These are phyloP conservation scores for Botryosphaeria agaves DNA, from an alignment of 2,329 filamentous ascomycete genomes.

Conservation along the genomic window DNA sequence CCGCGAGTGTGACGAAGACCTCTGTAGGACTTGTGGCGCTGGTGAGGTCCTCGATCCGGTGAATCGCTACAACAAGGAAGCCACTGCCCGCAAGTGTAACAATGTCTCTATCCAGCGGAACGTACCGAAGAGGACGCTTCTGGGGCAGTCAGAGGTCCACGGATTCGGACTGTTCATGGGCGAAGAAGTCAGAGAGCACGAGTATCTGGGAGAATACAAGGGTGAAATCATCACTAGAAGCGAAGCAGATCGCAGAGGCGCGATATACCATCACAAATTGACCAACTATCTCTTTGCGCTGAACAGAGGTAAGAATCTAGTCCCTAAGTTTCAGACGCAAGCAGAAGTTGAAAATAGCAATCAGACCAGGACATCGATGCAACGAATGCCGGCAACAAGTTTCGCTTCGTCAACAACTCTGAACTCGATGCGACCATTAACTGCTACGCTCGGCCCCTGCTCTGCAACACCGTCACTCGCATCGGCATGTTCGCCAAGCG, in stretches of 20 bases:
- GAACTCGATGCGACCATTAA: conserved; percentile 33
- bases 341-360: neutral
- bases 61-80: conserved; percentile 41
- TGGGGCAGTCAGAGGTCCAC: conserved; percentile 54
- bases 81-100: conserved; percentile 45
- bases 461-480: conserved; percentile 56
- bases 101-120: conserved; percentile 59
- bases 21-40: conserved; percentile 57
- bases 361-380: conserved; percentile 44
- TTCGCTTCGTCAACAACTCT: conserved; percentile 71
- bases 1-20: conserved; percentile 63
- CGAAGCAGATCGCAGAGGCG: conserved; percentile 53
- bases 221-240: conserved; percentile 58
- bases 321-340: neutral
- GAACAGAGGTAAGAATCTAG: conserved; percentile 23
- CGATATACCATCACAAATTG: conserved; percentile 41
- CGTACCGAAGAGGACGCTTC: conserved; percentile 43
- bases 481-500: conserved; percentile 56
- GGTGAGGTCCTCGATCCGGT: conserved; percentile 48
- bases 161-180: conserved; percentile 63
- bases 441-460: conserved; percentile 48
- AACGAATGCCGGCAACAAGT: conserved; percentile 61
- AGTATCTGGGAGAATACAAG: conserved; percentile 68
- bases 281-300: conserved; percentile 44
- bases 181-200: conserved; percentile 46